These are phyloP conservation scores for Melampsora larici-populina DNA, from an alignment of 1,284 basidiomycete genomes.

Conservation along the genomic window DNA sequence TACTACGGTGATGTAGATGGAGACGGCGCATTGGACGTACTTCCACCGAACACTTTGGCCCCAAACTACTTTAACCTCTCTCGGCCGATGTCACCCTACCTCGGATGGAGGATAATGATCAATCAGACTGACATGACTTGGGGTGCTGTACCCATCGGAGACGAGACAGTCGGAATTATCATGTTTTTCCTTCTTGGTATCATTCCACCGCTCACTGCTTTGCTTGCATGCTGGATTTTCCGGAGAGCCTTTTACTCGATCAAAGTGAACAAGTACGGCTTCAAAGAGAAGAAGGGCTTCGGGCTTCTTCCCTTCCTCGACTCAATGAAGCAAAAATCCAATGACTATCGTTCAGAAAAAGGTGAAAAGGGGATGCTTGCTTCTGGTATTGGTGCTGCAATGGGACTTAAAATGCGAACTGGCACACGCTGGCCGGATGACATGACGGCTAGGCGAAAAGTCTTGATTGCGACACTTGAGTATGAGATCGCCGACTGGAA, in stretches of 20 bases:
- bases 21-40: slow-evolving; percentile 79
- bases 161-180: slow-evolving; percentile 71
- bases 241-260: slow-evolving; percentile 94
- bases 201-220: slow-evolving; percentile 78
- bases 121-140: slow-evolving; percentile 73
- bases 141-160: slow-evolving; percentile 73
- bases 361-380: slow-evolving; percentile 35
- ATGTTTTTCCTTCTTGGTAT: slow-evolving; percentile 75
- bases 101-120: slow-evolving; percentile 76
- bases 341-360: slow-evolving; percentile 31
- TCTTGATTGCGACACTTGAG: slow-evolving; percentile 83
- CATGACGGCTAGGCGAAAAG: slow-evolving; percentile 78
- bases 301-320: slow-evolving; percentile 22
- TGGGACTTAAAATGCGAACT: slow-evolving; percentile 25
- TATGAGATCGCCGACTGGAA: slow-evolving; percentile 96
- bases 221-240: slow-evolving; percentile 76
- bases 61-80: slow-evolving; percentile 86
- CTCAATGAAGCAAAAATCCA: slow-evolving; percentile 35
- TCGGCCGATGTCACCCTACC: slow-evolving; percentile 59
- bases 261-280: slow-evolving; percentile 67
- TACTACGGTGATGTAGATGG: slow-evolving; percentile 76
- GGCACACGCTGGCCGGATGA: slow-evolving; percentile 85
- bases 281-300: slow-evolving; percentile 43
- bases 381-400: slow-evolving; percentile 34
- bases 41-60: slow-evolving; percentile 76